Percentiles rank a stretch among this genome's conserved stretches.
Conservation (phyloP, 345 rosid species). For the Capsella bursapastoris region DNA sequence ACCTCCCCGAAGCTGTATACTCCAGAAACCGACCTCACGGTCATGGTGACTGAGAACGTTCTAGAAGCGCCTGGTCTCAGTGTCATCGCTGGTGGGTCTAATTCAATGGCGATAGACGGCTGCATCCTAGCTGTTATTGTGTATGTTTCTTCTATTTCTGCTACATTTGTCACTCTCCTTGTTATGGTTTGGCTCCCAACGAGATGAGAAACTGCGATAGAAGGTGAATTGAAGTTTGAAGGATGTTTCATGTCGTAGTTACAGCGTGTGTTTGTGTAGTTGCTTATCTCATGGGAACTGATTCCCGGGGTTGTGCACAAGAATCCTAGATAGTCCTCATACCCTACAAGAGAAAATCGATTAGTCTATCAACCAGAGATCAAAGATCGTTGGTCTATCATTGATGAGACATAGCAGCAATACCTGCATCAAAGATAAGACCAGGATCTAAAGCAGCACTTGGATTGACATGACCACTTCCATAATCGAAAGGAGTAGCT, state of each 20-base stretch:
- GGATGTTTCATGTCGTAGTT: conserved; percentile 82
- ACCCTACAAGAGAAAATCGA: conserved; percentile 53
- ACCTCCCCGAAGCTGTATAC: conserved; percentile 87
- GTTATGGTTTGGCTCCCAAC: conserved; percentile 67
- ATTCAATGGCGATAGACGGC: conserved; percentile 80
- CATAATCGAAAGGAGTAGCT: conserved; percentile 97
- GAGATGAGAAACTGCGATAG: conserved; percentile 81
- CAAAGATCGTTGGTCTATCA: conserved; percentile 12
- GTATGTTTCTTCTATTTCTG: conserved; percentile 75
- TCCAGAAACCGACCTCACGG: conserved; percentile 70
- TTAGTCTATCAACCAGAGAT: not conserved
- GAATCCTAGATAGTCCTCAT: conserved; percentile 91
- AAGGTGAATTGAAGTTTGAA: conserved; percentile 83
- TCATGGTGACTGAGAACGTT: conserved; percentile 67
- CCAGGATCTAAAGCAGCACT: conserved; percentile 98
- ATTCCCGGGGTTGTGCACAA: conserved; percentile 94
- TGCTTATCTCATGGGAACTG: conserved; percentile 68
- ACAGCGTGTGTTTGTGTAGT: conserved; percentile 76
- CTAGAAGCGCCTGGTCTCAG: conserved; percentile 69
- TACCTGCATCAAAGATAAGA: conserved; percentile 88
- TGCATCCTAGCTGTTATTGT: conserved; percentile 80
- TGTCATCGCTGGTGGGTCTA: conserved; percentile 87
- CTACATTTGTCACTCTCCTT: conserved; percentile 83
- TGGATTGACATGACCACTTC: conserved; percentile 97
- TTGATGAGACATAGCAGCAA: not conserved